A percentile compares a stretch with the other conserved stretches of the same genome.
phyloP scores from a whole-genome alignment of 2,329 filamentous ascomycete genomes.

The Apiospora hydei region DNA sequence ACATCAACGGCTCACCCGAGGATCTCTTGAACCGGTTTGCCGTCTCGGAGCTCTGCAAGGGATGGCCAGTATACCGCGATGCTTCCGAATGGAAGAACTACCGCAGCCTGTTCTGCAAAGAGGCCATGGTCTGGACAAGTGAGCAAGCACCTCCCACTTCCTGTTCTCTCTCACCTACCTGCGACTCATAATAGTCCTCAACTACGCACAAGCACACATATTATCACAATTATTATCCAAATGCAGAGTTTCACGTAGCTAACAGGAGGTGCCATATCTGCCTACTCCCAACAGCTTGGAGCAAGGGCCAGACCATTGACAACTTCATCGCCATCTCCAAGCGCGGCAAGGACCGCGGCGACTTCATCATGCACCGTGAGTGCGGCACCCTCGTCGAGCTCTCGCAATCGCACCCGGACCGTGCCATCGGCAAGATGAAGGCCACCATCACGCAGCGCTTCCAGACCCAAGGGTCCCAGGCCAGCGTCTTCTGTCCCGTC shows the following conservation, averaged over 20 bases:
- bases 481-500: conserved; percentile 33
- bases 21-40: conserved; percentile 54
- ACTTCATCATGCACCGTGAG: conserved; percentile 65
- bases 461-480: conserved; percentile 32
- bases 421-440: conserved; percentile 61
- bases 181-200: not conserved
- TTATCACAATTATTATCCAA: not conserved
- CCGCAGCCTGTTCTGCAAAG: conserved; percentile 53
- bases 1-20: conserved; percentile 51
- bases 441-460: conserved; percentile 62
- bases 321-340: conserved; percentile 59
- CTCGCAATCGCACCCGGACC: conserved; percentile 41
- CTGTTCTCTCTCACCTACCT: not conserved
- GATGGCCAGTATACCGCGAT: conserved; percentile 61
- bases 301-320: conserved; percentile 49
- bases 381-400: conserved; percentile 57
- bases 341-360: conserved; percentile 56
- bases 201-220: not conserved
- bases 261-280: not conserved
- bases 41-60: conserved; percentile 60
- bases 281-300: conserved; percentile 50
- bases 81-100: conserved; percentile 62
- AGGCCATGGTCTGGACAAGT: conserved; percentile 60
- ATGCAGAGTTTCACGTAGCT: not conserved
- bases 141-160: conserved; percentile 31